Evolutionary conservation across 345 rosid species (phyloP).

Genomic region (Nephelium lappaceum): DNA sequence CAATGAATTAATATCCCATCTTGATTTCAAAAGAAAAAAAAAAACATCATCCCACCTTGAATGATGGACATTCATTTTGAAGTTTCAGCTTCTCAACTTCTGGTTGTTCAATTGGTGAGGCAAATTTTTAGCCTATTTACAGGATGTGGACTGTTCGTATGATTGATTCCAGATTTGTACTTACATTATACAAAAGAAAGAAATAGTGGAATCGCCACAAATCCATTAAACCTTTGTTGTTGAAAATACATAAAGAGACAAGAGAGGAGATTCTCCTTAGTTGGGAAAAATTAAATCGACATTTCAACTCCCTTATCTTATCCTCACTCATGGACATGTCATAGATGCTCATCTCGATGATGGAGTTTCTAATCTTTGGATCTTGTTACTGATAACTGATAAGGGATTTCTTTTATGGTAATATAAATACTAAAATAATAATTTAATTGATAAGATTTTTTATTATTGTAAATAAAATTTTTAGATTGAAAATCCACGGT

Average conservation of each 20-base stretch:
- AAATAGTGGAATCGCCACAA: not conserved
- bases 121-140: not conserved
- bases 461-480: no score
- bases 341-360: not conserved
- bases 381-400: no score
- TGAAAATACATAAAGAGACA: not conserved
- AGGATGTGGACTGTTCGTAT: not conserved
- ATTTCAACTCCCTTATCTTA: not conserved
- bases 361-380: no score
- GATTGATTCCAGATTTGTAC: not conserved
- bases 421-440: no score
- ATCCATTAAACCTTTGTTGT: no score
- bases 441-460: no score
- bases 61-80: not conserved
- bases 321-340: not conserved
- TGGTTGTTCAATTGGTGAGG: slow-evolving; percentile 4
- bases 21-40: no score
- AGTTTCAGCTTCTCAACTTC: slow-evolving; percentile 8
- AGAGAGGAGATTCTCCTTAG: not conserved
- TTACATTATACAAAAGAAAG: not conserved
- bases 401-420: no score
- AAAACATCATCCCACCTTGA: not conserved
- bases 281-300: not conserved
- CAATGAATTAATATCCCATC: not conserved
- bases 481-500: no score